phyloP scores from a whole-genome alignment of 192 early-diverging fungal species.

The Backusella psychrophila region DNA sequence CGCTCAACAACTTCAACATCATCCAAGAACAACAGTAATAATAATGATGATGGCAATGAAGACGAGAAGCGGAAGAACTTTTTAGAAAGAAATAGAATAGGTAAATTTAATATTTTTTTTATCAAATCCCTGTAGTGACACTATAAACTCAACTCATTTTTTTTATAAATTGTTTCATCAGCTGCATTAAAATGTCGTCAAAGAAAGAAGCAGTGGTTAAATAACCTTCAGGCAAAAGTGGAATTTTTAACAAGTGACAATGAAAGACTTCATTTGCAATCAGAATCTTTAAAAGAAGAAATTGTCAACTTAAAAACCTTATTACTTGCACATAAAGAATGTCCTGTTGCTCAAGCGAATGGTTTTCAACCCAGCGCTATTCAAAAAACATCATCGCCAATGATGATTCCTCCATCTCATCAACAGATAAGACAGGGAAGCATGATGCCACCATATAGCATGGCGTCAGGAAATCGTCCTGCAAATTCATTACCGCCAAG shows the following conservation, averaged over 20 bases:
- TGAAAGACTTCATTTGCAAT: slow-evolving; percentile 57
- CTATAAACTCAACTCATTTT: background rate
- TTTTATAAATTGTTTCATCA: slow-evolving; percentile 11
- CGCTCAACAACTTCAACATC: background rate
- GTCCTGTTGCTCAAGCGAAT: slow-evolving; percentile 57
- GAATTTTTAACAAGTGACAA: slow-evolving; percentile 62
- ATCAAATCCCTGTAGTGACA: background rate
- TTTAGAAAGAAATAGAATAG: slow-evolving; percentile 88
- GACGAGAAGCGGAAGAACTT: slow-evolving; percentile 70
- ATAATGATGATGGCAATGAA: slow-evolving; percentile 64
- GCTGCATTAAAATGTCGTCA: slow-evolving; percentile 92
- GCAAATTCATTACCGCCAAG: background rate
- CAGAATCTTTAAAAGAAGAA: slow-evolving; percentile 62
- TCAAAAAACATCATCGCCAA: slow-evolving; percentile 1
- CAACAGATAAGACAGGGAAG: background rate
- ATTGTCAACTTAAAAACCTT: slow-evolving; percentile 75
- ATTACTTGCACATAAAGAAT: slow-evolving; percentile 33
- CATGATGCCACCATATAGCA: background rate
- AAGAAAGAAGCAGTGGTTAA: slow-evolving; percentile 88
- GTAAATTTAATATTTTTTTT: slow-evolving; percentile 34
- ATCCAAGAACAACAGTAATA: slow-evolving; percentile 27
- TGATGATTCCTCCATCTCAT: background rate
- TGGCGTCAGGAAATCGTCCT: background rate
- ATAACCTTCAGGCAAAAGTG: slow-evolving; percentile 68
- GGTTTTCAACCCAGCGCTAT: slow-evolving; percentile 38